Percentiles rank a stretch among this genome's conserved stretches.
phyloP scores from a whole-genome alignment of 257 asterid genomes.

The Gentiana macrophylla region DNA sequence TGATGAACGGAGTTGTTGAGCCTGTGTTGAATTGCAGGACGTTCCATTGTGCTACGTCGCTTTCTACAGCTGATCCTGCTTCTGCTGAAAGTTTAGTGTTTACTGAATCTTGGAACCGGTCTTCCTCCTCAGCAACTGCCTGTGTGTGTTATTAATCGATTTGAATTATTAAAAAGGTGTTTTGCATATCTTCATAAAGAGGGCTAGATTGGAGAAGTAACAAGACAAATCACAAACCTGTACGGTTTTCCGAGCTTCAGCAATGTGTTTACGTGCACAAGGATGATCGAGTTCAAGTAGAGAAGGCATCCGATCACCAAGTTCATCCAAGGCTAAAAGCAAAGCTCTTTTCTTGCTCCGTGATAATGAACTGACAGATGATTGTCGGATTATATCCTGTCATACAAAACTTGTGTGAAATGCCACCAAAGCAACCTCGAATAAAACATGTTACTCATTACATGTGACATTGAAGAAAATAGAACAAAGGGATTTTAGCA shows the following conservation, averaged over 20 bases:
- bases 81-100: constrained; percentile 30
- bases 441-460: too few species aligned
- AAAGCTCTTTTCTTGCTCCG: constrained; percentile 74
- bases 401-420: constrained; percentile 1
- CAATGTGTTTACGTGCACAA: constrained; percentile 77
- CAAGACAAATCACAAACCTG: constrained; percentile 46
- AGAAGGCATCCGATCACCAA: constrained; percentile 83
- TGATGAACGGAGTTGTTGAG: constrained; percentile 75
- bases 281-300: constrained; percentile 93
- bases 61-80: constrained; percentile 38
- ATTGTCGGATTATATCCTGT: constrained; percentile 79
- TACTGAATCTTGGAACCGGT: constrained; percentile 32
- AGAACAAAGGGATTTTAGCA: too few species aligned
- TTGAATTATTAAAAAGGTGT: too few species aligned
- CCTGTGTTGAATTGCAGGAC: constrained; percentile 96
- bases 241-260: constrained; percentile 67
- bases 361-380: constrained; percentile 53
- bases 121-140: constrained; percentile 79
- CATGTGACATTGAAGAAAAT: too few species aligned
- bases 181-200: background rate
- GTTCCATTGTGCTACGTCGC: constrained; percentile 95
- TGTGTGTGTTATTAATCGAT: constrained; percentile 21
- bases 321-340: constrained; percentile 74
- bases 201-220: constrained; percentile 5
- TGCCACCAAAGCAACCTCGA: too few species aligned